Base-by-base conservation (phyloP, 352 stramenopile species). In the Thraustochytrium striatum region DNA sequence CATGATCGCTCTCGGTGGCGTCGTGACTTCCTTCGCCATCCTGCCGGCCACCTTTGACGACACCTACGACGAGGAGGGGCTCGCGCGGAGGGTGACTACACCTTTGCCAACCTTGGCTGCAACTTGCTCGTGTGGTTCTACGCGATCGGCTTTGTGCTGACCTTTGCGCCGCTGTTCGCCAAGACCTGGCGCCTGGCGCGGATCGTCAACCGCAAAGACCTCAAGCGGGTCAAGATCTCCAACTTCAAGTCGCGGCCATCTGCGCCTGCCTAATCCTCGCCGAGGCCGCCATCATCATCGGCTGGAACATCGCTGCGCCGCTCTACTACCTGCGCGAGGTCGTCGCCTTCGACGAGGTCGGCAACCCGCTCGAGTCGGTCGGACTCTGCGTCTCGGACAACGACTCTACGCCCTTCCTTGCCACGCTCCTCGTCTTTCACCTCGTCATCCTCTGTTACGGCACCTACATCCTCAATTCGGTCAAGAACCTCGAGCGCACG, bases 1-100 rank as follows among this genome's bases (percentile, higher is more conserved):
- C 38, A 61, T 83, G 35, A 81, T 88, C 30, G 85, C 75, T 38
- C 1, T 81, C 5, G 85, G 85, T 19, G 41, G 47, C 1, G 47
- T 84, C 44, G 9, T 88, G 7, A 72, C 86, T 16, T 72, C 16
- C 16, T 69, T 53, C 13, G 36, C 75, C 1, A 84, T 84, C 33
- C 36, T 84, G 38, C 52, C 68, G 9, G 50, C 84, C 44, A 30
- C 53, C 30, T 32, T 57, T 16, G 61, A 62, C 62, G 78, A 53
- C 30, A 3, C 36, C 16, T n/a, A 38, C 8, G 47, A 75, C 1
- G 52, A 38, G 8, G 65, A 75, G 16, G 47, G 25, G 16, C 53
- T 25, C 5, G 35, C 16, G 36, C 55, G 30, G 47, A 75, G 1
- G 52, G 21, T 11, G 65, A 75, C 35, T 55, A 55, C 47, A 55